A percentile compares a stretch with the other conserved stretches of the same genome.
Conservation (phyloP, 2,329 filamentous ascomycete genomes). For the Gyromitra esculenta region DNA sequence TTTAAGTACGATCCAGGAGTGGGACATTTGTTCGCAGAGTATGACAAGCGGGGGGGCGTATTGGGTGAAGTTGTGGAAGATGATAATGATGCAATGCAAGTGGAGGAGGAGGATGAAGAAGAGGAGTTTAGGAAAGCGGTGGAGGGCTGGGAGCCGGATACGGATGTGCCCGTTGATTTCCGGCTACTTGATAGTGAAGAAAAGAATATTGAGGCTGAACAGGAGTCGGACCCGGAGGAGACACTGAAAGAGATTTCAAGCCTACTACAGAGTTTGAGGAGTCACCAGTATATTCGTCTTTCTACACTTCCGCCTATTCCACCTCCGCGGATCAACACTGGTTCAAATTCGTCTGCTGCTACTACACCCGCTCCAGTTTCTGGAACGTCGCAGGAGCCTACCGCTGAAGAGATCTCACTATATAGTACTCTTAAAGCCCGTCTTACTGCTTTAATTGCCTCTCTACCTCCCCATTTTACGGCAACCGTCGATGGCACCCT, state of each 20-base stretch:
- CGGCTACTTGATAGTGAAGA: constrained; percentile 43
- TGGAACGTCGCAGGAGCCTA: constrained; percentile 32
- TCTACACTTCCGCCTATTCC: constrained; percentile 20
- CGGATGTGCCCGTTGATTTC: constrained; percentile 51
- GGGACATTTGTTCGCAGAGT: constrained; percentile 42
- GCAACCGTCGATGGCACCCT: constrained; percentile 50
- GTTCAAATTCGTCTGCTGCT: not conserved
- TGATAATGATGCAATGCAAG: not conserved
- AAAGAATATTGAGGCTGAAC: not conserved
- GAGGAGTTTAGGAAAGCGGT: not conserved
- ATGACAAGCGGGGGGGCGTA: not conserved
- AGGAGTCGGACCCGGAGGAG: not conserved
- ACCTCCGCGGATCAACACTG: constrained; percentile 11
- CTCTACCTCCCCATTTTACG: constrained; percentile 51
- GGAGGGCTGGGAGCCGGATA: constrained; percentile 1
- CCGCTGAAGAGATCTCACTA: constrained; percentile 41
- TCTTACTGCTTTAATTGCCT: constrained; percentile 45
- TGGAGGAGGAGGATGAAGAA: not conserved
- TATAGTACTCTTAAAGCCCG: constrained; percentile 47
- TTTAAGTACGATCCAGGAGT: constrained; percentile 45
- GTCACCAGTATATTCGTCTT: constrained; percentile 53
- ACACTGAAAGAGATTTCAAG: constrained; percentile 47
- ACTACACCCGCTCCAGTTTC: not conserved
- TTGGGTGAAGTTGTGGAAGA: not conserved
- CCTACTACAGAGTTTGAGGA: constrained; percentile 45